phyloP scores from a whole-genome alignment of 2,329 filamentous ascomycete species.

The Claviceps sp. region DNA sequence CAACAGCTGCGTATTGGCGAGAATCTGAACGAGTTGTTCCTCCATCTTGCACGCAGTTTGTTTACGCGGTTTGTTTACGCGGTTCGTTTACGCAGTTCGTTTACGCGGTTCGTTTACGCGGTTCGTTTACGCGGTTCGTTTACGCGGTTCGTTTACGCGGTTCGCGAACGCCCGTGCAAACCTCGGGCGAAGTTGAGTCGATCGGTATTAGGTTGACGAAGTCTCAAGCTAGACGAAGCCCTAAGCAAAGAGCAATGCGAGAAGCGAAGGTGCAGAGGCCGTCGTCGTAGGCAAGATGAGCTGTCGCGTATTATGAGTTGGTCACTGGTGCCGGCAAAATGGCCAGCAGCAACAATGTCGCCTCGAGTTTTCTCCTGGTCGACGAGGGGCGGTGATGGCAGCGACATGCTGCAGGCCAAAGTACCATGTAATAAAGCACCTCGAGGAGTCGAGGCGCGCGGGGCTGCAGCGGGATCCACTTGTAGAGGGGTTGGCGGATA shows the following conservation, averaged over 20 bases:
- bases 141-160: not conserved
- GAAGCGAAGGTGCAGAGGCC: not conserved
- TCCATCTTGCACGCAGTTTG: slow-evolving; percentile 48
- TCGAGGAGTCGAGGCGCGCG: not conserved
- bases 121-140: not conserved
- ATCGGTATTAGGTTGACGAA: not conserved
- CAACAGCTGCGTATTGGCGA: slow-evolving; percentile 72
- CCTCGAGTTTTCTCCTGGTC: too few relatives aligned
- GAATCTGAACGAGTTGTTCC: slow-evolving; percentile 78
- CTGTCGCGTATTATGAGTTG: too few relatives aligned
- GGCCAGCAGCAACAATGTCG: too few relatives aligned
- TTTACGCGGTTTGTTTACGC: not conserved
- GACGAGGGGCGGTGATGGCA: too few relatives aligned
- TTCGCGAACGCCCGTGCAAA: not conserved
- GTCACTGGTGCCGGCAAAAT: too few relatives aligned
- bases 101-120: not conserved
- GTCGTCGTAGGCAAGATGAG: not conserved
- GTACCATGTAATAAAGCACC: too few relatives aligned
- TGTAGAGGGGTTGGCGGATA: not conserved
- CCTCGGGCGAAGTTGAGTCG: not conserved
- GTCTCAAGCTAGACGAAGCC: not conserved
- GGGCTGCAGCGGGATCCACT: not conserved
- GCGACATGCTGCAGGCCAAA: too few relatives aligned
- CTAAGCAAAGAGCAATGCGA: not conserved
- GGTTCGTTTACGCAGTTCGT: not conserved